A percentile compares a stretch with the other conserved stretches of the same genome.
Evolutionary conservation across 768 basidiomycete genomes (phyloP).

Genomic region (Daedalea quercina): DNA sequence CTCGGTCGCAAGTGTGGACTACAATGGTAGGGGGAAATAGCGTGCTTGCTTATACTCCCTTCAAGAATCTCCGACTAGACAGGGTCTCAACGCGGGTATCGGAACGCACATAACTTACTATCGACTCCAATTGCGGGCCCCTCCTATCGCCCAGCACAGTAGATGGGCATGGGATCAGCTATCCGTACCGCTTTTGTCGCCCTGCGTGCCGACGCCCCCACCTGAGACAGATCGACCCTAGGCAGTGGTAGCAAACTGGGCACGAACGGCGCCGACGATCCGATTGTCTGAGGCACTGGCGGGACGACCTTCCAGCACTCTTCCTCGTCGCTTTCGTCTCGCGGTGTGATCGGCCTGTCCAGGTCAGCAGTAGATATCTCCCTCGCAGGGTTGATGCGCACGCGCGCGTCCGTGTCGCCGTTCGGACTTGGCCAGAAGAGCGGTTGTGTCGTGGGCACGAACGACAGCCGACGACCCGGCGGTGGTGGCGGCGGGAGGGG

Average conservation of each 20-base stretch:
- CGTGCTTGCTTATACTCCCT: too few relatives aligned
- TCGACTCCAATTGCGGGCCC: neutral
- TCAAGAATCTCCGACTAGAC: too few relatives aligned
- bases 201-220: neutral
- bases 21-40: too few relatives aligned
- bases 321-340: neutral
- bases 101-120: neutral
- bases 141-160: neutral
- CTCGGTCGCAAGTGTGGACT: too few relatives aligned
- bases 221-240: neutral
- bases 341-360: neutral
- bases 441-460: constrained; percentile 13
- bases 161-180: neutral
- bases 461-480: constrained; percentile 6
- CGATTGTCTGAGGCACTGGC: constrained; percentile 10
- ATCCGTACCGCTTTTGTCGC: neutral
- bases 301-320: neutral
- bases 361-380: neutral
- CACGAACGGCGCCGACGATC: constrained; percentile 14
- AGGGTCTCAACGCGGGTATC: too few relatives aligned
- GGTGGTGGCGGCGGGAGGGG: constrained; percentile 11
- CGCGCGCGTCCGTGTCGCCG: constrained; percentile 11
- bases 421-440: constrained; percentile 8
- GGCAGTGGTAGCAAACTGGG: constrained; percentile 17
- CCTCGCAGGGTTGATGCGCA: constrained; percentile 4